Evolutionary conservation across 2,329 filamentous ascomycete genomes (phyloP), one percentile per base, ranked within the genome.

Genomic region (Stachybotrys elegans): DNA sequence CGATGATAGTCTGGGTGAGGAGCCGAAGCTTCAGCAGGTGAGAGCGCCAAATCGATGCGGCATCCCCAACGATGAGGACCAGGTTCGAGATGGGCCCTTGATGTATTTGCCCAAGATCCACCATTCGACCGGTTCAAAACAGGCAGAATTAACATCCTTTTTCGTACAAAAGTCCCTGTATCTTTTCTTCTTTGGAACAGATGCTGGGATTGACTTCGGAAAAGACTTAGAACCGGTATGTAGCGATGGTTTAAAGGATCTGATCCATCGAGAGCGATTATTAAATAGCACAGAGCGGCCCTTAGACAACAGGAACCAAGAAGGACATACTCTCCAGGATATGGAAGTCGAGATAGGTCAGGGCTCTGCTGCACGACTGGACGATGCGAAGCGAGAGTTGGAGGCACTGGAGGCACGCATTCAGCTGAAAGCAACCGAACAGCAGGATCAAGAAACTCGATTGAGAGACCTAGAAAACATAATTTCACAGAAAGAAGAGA

Each of bases 131-230:
- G 19, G 14, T 20, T 8, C 12, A 14, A 6, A n/a, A 38, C 13
- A 38, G 35, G 20, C 35, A 38, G 14, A 14, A 38, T 20, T 38
- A 22, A 17, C 35, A 38, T 38, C 35, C 19, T 22, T 38, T 38
- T 38, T 38, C 35, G 20, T 38, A 38, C 35, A 38, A 20, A 38
- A 20, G 20, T 38, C 35, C 19, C 20, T 38, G 6, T 38, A 17
- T 38, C 20, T 38, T 38, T 38, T 38, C 35, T 38, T 38, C 20
- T 38, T 38, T 19, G 35, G 35, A 14, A 38, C 19, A 38, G 35
- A 20, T 38, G 14, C 35, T 11, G 20, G 14, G 5, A 17, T 38
- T 22, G 35, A 38, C 20, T 38, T 38, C 20, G 35, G 22, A 14
- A 38, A 17, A 20, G 9, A 38, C 20, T 14, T 38, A 17, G 35